Evolutionary conservation across 768 basidiomycete species (phyloP).

Genomic region (Nevesoporus exiguus): DNA sequence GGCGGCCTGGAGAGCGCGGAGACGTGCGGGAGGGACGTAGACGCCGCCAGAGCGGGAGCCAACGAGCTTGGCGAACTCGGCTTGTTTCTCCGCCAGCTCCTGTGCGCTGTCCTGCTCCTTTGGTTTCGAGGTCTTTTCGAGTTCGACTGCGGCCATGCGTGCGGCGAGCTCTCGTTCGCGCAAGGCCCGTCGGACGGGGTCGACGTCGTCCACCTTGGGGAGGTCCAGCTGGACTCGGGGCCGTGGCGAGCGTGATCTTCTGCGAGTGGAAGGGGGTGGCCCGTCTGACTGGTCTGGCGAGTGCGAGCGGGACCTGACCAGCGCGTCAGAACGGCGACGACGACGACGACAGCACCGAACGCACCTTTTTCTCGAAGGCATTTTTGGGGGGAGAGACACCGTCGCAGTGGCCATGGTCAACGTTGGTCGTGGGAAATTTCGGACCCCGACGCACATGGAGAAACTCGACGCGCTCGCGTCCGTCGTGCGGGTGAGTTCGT

Average conservation of each 20-base stretch:
- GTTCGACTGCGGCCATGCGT: constrained; percentile 63
- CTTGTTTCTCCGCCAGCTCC: constrained; percentile 61
- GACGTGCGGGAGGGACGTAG: constrained; percentile 92
- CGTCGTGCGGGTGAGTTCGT: constrained; percentile 47
- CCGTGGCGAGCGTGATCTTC: constrained; percentile 40
- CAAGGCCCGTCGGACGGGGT: constrained; percentile 71
- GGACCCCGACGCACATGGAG: constrained; percentile 37
- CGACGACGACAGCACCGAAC: background rate
- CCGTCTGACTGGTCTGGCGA: constrained; percentile 34
- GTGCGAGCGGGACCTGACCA: constrained; percentile 46
- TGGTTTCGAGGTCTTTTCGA: constrained; percentile 57
- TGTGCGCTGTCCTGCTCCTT: constrained; percentile 43
- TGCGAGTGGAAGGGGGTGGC: constrained; percentile 40
- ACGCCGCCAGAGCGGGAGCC: constrained; percentile 87
- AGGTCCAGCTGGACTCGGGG: constrained; percentile 34
- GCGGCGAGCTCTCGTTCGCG: constrained; percentile 79
- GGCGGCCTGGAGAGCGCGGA: constrained; percentile 85
- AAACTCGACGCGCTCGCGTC: constrained; percentile 50
- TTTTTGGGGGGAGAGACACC: no score
- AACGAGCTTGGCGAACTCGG: constrained; percentile 86
- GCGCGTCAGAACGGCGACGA: background rate
- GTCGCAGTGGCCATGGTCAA: constrained; percentile 42
- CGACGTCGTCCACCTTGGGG: constrained; percentile 63
- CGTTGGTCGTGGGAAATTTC: constrained; percentile 13
- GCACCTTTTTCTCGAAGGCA: constrained; percentile 40